Evolutionary conservation across 2,329 filamentous ascomycete species (phyloP), one percentile per base, ranked within the genome.

Genomic region (Aspergillus versicolor): DNA sequence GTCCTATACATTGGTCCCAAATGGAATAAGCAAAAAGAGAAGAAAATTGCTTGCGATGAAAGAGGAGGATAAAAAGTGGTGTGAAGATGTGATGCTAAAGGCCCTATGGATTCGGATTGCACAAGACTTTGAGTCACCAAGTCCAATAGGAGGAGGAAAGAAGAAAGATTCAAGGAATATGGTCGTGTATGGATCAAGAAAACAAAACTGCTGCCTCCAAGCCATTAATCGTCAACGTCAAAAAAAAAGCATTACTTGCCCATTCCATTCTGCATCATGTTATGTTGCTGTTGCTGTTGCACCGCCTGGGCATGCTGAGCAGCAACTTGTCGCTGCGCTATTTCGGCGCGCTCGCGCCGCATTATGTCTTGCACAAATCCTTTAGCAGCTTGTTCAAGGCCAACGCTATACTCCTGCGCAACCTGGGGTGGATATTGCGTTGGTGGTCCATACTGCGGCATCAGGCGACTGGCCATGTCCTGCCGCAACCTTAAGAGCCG

Each of bases 241-340:
- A 43, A 43, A 47, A 47, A 17, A 32, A 13, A 37, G 30, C 38
- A 42, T 65, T 63, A 73, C 52, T 70, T 74, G 5, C 71, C 72
- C 67, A 73, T 72, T 24, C 70, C 72, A 56, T 73, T 75, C 38
- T 74, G 70, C 74, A 76, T 76, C 70, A 76, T 75, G 44, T 73
- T 75, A 58, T 75, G 72, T 27, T 74, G 73, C 50, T 75, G 73
- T 55, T 75, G 73, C 54, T 75, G 73, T 49, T 75, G 69, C 51
- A 70, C 59, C 38, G 63, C 65, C 48, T 70, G 72, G 19, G 69
- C 70, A 48, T 73, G 72, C 54, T 73, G 72, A 54, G 72, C 67
- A 15, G 67, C 67, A 32, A 67, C 66, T 37, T 70, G 70, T 38
- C 51, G 56, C 5, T 70, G 68, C 53, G 63, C 61, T 13, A 47